Base-by-base conservation (phyloP, 73 alveolate species). In the Paramecium sonneborni region DNA sequence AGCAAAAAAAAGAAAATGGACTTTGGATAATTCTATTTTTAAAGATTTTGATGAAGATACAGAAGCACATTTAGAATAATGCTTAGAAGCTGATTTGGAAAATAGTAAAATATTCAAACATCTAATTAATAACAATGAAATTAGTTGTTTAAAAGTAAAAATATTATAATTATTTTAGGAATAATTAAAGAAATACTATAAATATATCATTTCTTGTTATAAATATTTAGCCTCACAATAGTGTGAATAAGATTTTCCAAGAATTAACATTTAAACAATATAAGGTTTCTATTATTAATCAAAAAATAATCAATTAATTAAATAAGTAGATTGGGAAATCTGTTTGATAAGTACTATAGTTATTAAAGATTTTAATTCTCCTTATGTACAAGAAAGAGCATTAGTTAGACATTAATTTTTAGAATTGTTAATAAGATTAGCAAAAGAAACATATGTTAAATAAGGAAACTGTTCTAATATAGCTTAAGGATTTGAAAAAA, bases 11-110 rank as follows among this genome's bases (percentile, higher is more conserved):
- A 74, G 85, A 23, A 57, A 9, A 9, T 93, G 96, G 95, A 74
- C 76, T 21, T 26, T 92, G 18, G 91, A 57, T 57, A 74, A 44
- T 10, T 39, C 85, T 8, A 43, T 88, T 9, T 94, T 94, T 67
- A 76, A 85, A 24, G 95, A 90, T 48, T 82, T 52, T 43, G 92
- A 90, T 21, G 74, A 28, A 55, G 97, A 95, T 24, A 67, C 84
- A 2, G 94, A 90, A 12, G 93, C 70, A 11, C 79, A 70, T 48
- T 74, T 92, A 20, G 93, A 76, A 58, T 57, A 95, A 34, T 95
- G 99, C 86, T 95, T 96, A 62, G 98, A 96, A 62, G 95, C 92
- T 56, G 99, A 96, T 79, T 92, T 96, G 94, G 92, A 93, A 23
- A 68, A 93, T 43, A 84, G 96, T 24, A 93, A 94, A 62, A 84